Percentiles rank a stretch among this genome's conserved stretches.
phyloP scores from a whole-genome alignment of 495 filamentous ascomycete species.

The Neurospora sp. region DNA sequence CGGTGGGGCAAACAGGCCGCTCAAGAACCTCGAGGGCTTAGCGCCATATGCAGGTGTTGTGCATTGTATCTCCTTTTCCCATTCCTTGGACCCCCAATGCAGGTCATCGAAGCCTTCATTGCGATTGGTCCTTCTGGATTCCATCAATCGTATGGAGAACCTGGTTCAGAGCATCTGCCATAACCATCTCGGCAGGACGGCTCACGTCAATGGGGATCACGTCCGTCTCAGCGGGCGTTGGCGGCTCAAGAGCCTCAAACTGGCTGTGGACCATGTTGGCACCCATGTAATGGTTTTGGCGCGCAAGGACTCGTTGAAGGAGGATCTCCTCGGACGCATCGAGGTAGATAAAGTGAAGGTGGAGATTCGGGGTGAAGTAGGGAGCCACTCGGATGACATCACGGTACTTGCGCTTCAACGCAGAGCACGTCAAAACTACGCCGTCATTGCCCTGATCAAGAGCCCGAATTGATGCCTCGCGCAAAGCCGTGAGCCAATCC shows the following conservation, averaged over 20 bases:
- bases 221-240: slow-evolving; percentile 67
- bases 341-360: slow-evolving; percentile 90
- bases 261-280: slow-evolving; percentile 95
- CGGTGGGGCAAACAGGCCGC: not conserved
- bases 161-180: slow-evolving; percentile 49
- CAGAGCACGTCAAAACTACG: slow-evolving; percentile 92
- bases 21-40: not conserved
- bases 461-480: slow-evolving; percentile 62
- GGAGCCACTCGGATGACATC: slow-evolving; percentile 89
- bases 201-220: slow-evolving; percentile 75
- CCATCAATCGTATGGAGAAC: slow-evolving; percentile 33
- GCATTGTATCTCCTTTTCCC: not conserved
- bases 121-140: not conserved
- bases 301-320: slow-evolving; percentile 58
- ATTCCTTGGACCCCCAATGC: not conserved
- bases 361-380: slow-evolving; percentile 63
- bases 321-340: slow-evolving; percentile 64
- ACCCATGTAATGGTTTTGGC: slow-evolving; percentile 93
- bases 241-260: slow-evolving; percentile 74
- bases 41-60: not conserved
- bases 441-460: slow-evolving; percentile 54
- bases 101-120: not conserved
- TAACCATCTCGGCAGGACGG: slow-evolving; percentile 53
- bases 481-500: slow-evolving; percentile 92
- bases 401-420: slow-evolving; percentile 93